phyloP scores from a whole-genome alignment of 2,329 filamentous ascomycete species.

The Fusarium sp. region DNA sequence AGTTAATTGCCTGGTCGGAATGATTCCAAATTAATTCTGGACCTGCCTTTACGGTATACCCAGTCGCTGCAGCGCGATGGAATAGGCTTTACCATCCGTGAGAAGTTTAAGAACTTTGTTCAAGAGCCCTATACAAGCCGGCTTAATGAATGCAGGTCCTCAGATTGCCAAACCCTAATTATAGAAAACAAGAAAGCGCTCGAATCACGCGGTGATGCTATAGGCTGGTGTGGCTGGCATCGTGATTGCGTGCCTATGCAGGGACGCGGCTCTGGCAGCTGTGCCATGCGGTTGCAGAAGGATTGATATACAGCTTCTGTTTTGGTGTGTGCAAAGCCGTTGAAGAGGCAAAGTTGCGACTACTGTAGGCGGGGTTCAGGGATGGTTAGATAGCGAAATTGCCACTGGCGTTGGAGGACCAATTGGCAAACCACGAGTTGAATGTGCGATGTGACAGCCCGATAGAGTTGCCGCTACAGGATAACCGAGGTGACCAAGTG shows the following conservation, averaged over 20 bases:
- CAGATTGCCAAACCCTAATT: conserved; percentile 17
- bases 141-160: conserved; percentile 29
- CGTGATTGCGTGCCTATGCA: conserved; percentile 12
- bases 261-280: conserved; percentile 14
- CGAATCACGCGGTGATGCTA: conserved; percentile 12
- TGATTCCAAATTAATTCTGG: conserved; percentile 33
- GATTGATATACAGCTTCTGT: conserved; percentile 13
- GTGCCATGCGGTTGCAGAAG: conserved; percentile 1
- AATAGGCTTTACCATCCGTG: neutral
- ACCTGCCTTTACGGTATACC: conserved; percentile 4
- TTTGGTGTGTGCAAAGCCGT: conserved; percentile 11
- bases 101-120: neutral
- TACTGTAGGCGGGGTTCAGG: neutral
- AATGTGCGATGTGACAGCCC: neutral
- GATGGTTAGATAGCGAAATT: neutral
- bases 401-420: neutral
- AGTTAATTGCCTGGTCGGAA: conserved; percentile 1
- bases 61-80: neutral
- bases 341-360: neutral
- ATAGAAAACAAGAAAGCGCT: conserved; percentile 23
- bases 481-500: conserved; percentile 6
- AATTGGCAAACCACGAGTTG: neutral
- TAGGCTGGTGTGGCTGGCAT: neutral
- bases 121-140: neutral
- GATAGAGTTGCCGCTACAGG: conserved; percentile 1